phyloP scores from a whole-genome alignment of 768 basidiomycete genomes.

The Rhodocollybia butyracea region DNA sequence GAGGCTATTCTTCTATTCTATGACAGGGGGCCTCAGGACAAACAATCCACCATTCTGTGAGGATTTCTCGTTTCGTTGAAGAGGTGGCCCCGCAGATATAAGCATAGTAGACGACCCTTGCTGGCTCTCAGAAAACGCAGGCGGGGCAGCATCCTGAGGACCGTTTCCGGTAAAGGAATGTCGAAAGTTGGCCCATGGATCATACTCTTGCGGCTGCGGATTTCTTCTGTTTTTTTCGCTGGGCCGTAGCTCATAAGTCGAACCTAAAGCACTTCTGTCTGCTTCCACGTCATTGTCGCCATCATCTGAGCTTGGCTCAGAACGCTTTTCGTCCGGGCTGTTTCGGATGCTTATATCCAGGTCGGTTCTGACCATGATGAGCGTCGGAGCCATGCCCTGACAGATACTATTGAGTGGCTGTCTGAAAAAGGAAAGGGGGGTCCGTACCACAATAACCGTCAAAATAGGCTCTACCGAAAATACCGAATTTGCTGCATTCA shows the following conservation, averaged over 20 bases:
- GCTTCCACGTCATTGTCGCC: too few relatives aligned
- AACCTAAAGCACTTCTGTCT: background rate
- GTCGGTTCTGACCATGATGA: constrained; percentile 1
- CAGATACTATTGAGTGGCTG: too few relatives aligned
- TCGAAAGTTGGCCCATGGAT: background rate
- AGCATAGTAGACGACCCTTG: background rate
- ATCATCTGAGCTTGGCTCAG: background rate
- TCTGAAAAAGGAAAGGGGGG: background rate
- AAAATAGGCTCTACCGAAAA: background rate
- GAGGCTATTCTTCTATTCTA: background rate
- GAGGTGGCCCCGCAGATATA: background rate
- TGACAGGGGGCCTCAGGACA: background rate
- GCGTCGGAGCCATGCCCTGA: constrained; percentile 1
- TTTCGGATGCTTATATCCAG: background rate
- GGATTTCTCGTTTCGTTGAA: background rate
- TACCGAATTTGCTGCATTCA: background rate
- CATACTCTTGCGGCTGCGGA: background rate
- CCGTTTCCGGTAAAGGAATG: too few relatives aligned
- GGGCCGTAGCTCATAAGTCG: background rate
- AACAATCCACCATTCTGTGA: background rate
- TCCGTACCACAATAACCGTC: background rate
- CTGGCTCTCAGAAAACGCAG: background rate
- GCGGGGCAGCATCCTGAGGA: background rate
- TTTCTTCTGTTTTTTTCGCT: background rate
- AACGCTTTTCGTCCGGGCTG: too few relatives aligned